Evolutionary conservation across 176 grass and related monocot species (phyloP), one percentile per base, ranked within the genome.

Genomic region (Aechmea fasciata): DNA sequence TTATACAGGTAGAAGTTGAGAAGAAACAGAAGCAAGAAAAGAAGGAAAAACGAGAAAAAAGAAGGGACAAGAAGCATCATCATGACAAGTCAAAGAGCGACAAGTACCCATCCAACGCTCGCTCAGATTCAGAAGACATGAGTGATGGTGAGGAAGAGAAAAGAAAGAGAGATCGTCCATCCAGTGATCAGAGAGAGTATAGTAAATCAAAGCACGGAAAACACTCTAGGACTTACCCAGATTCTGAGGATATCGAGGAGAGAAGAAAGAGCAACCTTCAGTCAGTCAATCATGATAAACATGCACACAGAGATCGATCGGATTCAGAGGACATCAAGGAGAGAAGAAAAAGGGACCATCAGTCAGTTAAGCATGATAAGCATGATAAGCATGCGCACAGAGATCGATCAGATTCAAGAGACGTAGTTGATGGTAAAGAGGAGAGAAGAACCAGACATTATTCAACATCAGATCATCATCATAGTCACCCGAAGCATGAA

Each of bases 1-100:
- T 76, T 80, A 50, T 69, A 48, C 76, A 97, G 94, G 80, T 85
- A 52, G 89, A 92, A 81, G 65, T 77, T 84, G 89, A 97, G 79
- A 87, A 90, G 75, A 83, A 75, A 22, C 63, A 92, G 52, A 92
- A 97, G 51, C 81, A 85, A 79, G 87, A 77, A 47, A 67, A 70
- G 11, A 69, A 77, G 20, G 66, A 50, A 64, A 89, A 87, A 67
- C 77, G 70, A 73, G 70, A 88, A 71, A 92, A 83, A 73, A 91
- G 79, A 88, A 91, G 50, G 49, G 82, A 91, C 62, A 91, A 80
- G 80, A 82, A 87, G 48, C 82, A 84, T 75, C 72, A n/a, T 20
- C 78, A 76, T 41, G 66, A 75, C 10, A 86, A 82, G 78, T 91
- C 83, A 64, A 86, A 83, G 71, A 88, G 78, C 48, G 74, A 78